Base-by-base conservation (phyloP, 441 rosid species). In the Erodium moschatum region DNA sequence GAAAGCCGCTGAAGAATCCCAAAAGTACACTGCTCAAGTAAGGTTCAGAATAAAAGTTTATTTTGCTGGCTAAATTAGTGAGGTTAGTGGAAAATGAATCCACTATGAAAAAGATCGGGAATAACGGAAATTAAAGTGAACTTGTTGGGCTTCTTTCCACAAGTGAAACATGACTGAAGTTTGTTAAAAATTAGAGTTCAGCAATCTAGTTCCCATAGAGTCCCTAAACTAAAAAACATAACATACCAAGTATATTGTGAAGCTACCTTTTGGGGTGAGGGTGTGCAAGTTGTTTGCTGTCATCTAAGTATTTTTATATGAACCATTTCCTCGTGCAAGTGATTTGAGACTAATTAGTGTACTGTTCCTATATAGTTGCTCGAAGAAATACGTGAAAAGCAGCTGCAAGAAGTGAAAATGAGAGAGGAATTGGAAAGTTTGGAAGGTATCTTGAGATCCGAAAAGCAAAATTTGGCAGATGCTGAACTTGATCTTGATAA, bases 381-480 rank as follows among this genome's bases (percentile, higher is more conserved):
- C 71, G 90, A 85, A 76, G 96, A 91, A 70, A 64, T 91, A 79
- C 86, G 79, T 29, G 96, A 85, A 74, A 91, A 86, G 81, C 86
- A 77, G 77, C 79, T 72, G 38, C 84, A 82, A 78, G 92, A 88
- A 77, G 71, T 67, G 44, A 78, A 76, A 70, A 61, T 90, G 78
- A 91, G 76, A 71, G 91, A 86, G 76, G 93, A 91, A 76, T 69
- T 89, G 82, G 86, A 87, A 72, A 69, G 78, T 67, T 44, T 87
- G 78, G 79, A 80, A 84, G 86, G 69, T 69, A 70, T 85, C 70
- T 81, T 87, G 81, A 87, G 80, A 78, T 71, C 71, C 68, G 98
- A 86, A 78, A 85, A 81, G 86, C 85, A 87, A 73, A 85, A 80
- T 68, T 27, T 79, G 40, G 77, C 78, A 73, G 89, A 88, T 67